A percentile compares a stretch with the other conserved stretches of the same genome.
Evolutionary conservation across 495 filamentous ascomycete species (phyloP).

Genomic region (Amphirosellinia nigrospora): DNA sequence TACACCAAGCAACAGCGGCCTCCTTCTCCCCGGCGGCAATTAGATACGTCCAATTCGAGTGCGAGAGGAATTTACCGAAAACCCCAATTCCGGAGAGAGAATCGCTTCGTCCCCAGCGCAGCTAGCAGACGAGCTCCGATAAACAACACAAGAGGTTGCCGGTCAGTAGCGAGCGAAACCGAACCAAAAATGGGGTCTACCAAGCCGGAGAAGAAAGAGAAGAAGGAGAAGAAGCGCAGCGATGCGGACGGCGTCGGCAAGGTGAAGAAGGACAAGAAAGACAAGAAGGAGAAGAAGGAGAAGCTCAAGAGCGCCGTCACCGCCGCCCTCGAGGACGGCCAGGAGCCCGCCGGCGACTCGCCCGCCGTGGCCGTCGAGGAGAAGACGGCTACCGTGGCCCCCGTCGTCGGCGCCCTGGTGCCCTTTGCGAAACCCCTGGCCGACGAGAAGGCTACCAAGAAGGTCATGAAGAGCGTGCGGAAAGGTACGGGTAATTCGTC

Average conservation of each 20-base stretch:
- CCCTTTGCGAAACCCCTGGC: slow-evolving; percentile 93
- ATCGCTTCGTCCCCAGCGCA: no score
- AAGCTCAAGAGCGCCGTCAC: slow-evolving; percentile 60
- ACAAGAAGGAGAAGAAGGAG: slow-evolving; percentile 70
- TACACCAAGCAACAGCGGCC: background rate
- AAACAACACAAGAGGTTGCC: no score
- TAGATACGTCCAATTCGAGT: background rate
- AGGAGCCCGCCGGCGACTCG: slow-evolving; percentile 32
- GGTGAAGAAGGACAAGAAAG: slow-evolving; percentile 74
- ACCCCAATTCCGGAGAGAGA: background rate
- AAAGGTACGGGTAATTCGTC: slow-evolving; percentile 68
- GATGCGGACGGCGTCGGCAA: slow-evolving; percentile 79
- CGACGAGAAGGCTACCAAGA: slow-evolving; percentile 90
- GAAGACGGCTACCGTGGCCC: slow-evolving; percentile 52
- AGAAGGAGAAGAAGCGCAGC: slow-evolving; percentile 80
- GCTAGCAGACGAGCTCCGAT: background rate
- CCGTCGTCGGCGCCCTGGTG: slow-evolving; percentile 74
- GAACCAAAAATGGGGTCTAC: slow-evolving; percentile 44
- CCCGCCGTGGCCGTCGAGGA: slow-evolving; percentile 48
- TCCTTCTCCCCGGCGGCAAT: background rate
- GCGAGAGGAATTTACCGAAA: background rate
- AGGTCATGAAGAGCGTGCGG: slow-evolving; percentile 90
- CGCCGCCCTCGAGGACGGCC: slow-evolving; percentile 48
- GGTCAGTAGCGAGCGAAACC: no score
- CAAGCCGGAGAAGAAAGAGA: slow-evolving; percentile 67